Evolutionary conservation across 352 stramenopile species (phyloP).

Genomic region (Phytopythium vexans): DNA sequence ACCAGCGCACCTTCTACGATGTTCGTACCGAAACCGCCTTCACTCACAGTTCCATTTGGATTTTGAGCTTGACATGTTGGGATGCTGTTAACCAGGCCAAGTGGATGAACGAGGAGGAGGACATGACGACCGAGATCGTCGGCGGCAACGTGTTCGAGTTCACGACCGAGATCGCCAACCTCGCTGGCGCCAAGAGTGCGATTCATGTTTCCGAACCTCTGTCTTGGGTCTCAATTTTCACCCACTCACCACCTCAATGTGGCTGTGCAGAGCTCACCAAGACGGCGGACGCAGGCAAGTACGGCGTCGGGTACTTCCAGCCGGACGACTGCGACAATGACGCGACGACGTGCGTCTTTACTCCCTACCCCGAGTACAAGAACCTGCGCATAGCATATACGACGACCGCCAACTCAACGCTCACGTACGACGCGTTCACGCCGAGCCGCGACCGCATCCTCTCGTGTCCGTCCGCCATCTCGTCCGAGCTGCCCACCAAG

Average conservation of each 20-base stretch:
- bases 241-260: not conserved
- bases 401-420: constrained; percentile 40
- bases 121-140: constrained; percentile 62
- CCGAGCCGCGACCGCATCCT: constrained; percentile 33
- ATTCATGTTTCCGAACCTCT: not conserved
- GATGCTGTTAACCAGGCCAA: constrained; percentile 25
- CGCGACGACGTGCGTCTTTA: constrained; percentile 42
- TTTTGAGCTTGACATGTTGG: constrained; percentile 4
- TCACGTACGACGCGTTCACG: constrained; percentile 35
- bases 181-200: constrained; percentile 27
- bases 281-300: constrained; percentile 45
- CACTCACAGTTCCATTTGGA: not conserved
- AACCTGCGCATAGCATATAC: constrained; percentile 48
- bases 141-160: constrained; percentile 81
- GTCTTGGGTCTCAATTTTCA: not conserved
- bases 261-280: constrained; percentile 29
- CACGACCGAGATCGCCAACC: constrained; percentile 57
- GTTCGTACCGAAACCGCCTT: constrained; percentile 10
- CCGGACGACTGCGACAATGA: constrained; percentile 59
- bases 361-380: constrained; percentile 51
- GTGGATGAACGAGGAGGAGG: constrained; percentile 75
- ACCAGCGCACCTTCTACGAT: constrained; percentile 62
- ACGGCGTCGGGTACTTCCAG: constrained; percentile 64
- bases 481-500: constrained; percentile 27
- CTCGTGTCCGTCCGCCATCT: constrained; percentile 41